These are phyloP conservation scores for Lipomyces starkeyi DNA, from an alignment of 805 yeast species.

Conservation along the genomic window DNA sequence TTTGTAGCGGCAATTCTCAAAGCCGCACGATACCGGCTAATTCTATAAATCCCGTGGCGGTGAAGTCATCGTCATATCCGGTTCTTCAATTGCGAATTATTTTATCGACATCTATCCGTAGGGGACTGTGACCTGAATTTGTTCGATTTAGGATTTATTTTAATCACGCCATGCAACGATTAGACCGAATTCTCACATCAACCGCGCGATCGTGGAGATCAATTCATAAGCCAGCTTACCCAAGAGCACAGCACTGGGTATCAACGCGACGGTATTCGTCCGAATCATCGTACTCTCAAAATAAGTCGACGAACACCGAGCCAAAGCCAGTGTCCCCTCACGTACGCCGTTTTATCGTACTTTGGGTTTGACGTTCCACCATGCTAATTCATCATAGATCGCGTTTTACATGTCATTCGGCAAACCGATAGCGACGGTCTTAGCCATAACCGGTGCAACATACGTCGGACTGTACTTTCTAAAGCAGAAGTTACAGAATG, in stretches of 20 bases:
- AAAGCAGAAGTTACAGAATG: slow-evolving; percentile 13
- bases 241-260: neutral
- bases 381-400: slow-evolving; percentile 1
- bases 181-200: neutral
- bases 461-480: slow-evolving; percentile 12
- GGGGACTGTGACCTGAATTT: neutral
- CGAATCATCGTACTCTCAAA: neutral
- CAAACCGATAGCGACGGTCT: slow-evolving; percentile 15
- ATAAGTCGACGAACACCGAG: neutral
- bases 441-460: slow-evolving; percentile 19
- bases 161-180: neutral
- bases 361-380: neutral
- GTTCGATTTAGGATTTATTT: neutral
- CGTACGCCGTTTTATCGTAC: slow-evolving; percentile 1
- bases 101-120: too few species aligned
- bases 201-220: neutral
- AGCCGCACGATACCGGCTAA: too few species aligned
- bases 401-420: slow-evolving; percentile 18
- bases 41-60: too few species aligned
- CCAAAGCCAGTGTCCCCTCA: slow-evolving; percentile 17
- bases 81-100: too few species aligned
- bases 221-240: neutral
- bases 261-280: neutral
- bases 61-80: neutral
- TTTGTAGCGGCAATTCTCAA: too few species aligned